phyloP scores from a whole-genome alignment of 305 asterid genomes.

The Nicotiana rustica region DNA sequence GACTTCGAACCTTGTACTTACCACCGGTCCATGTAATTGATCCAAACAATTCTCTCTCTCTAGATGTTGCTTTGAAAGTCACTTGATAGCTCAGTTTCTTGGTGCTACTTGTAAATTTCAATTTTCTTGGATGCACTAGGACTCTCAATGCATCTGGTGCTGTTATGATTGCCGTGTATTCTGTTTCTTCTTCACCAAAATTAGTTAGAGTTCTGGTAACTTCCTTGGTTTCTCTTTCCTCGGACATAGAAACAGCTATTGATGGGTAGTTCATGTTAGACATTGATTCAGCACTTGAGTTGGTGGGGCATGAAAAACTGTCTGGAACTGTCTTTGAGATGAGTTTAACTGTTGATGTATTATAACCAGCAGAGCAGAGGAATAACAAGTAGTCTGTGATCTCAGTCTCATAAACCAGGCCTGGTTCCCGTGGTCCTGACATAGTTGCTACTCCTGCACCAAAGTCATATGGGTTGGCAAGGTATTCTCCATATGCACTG shows the following conservation, averaged over 20 bases:
- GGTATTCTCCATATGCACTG: slow-evolving; percentile 40
- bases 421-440: slow-evolving; percentile 65
- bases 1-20: slow-evolving; percentile 68
- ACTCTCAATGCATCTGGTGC: slow-evolving; percentile 52
- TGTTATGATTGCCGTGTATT: slow-evolving; percentile 53
- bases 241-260: slow-evolving; percentile 56
- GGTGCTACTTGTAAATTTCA: slow-evolving; percentile 58
- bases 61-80: slow-evolving; percentile 44
- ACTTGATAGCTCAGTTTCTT: slow-evolving; percentile 60
- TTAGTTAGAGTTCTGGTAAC: slow-evolving; percentile 68
- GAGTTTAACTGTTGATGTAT: slow-evolving; percentile 50
- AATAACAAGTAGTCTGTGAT: slow-evolving; percentile 56
- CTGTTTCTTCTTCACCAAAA: slow-evolving; percentile 61
- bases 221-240: slow-evolving; percentile 43
- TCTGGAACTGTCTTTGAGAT: slow-evolving; percentile 46
- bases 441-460: slow-evolving; percentile 82
- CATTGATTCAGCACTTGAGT: slow-evolving; percentile 30
- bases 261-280: slow-evolving; percentile 86
- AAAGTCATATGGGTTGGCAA: slow-evolving; percentile 49
- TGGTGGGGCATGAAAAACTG: slow-evolving; percentile 49
- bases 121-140: slow-evolving; percentile 58
- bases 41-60: slow-evolving; percentile 55
- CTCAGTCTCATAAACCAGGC: slow-evolving; percentile 78
- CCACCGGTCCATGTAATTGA: slow-evolving; percentile 72
- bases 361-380: slow-evolving; percentile 67